Conservation (phyloP, 176 grass and related monocot genomes). For the Leersia perrieri region DNA sequence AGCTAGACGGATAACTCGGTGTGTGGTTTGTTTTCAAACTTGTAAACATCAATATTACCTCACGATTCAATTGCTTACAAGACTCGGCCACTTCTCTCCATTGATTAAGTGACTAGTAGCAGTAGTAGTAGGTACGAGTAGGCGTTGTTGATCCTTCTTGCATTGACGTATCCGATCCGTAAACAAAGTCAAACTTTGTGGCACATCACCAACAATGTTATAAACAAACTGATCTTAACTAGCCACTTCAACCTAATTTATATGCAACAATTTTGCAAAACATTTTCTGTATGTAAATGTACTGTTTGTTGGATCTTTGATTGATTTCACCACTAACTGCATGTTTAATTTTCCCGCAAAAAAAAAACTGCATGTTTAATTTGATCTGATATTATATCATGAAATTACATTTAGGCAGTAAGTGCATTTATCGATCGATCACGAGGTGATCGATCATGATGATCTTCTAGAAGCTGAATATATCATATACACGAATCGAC, state of each 20-base stretch:
- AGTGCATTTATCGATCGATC: not conserved
- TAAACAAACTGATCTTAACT: not conserved
- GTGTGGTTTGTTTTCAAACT: slow-evolving; percentile 27
- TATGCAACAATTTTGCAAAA: not conserved
- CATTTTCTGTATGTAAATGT: not conserved
- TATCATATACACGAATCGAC: not conserved
- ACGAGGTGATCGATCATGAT: not conserved
- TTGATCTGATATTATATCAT: not conserved
- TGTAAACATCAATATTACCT: slow-evolving; percentile 48
- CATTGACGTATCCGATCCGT: slow-evolving; percentile 18
- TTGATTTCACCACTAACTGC: not conserved
- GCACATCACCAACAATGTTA: not conserved
- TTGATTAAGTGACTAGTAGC: slow-evolving; percentile 33
- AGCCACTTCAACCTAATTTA: not conserved
- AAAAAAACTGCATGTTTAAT: too few species aligned
- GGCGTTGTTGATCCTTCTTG: slow-evolving; percentile 29
- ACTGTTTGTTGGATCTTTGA: not conserved
- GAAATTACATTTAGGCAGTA: not conserved
- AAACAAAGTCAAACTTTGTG: slow-evolving; percentile 16
- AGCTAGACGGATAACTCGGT: slow-evolving; percentile 8
- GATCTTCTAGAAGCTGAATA: not conserved
- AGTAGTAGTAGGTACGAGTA: slow-evolving; percentile 27
- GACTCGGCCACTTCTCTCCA: slow-evolving; percentile 25
- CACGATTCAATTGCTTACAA: slow-evolving; percentile 50
- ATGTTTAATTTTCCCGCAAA: too few species aligned